A percentile compares a stretch with the other conserved stretches of the same genome.
Evolutionary conservation across 345 rosid genomes (phyloP).

Genomic region (Ceriops tagal): DNA sequence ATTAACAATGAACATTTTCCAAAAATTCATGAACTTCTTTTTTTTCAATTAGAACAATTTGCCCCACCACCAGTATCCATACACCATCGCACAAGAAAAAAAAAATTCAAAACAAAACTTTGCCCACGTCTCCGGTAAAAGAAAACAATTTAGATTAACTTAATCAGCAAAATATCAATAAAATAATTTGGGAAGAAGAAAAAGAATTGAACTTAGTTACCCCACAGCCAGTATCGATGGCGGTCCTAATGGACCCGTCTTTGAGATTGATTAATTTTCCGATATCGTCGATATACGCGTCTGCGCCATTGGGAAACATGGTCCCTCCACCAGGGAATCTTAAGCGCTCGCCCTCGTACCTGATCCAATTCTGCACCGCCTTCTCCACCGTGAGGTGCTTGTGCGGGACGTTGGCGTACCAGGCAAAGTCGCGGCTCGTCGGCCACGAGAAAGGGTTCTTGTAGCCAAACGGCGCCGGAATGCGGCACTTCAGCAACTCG

Average conservation of each 20-base stretch:
- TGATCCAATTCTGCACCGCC: conserved; percentile 58
- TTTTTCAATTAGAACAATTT: too few species aligned
- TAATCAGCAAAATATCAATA: background rate
- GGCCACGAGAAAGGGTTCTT: conserved; percentile 45
- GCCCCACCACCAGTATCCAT: too few species aligned
- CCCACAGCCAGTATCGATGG: conserved; percentile 37
- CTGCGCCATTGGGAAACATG: conserved; percentile 52
- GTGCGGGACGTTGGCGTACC: conserved; percentile 52
- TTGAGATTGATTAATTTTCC: conserved; percentile 25
- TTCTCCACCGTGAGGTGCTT: conserved; percentile 52
- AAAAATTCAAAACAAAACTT: too few species aligned
- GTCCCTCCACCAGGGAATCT: conserved; percentile 58
- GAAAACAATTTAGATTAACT: too few species aligned
- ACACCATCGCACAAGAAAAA: too few species aligned
- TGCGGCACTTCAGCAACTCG: conserved; percentile 24
- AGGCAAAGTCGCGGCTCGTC: conserved; percentile 39
- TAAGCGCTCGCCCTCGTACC: conserved; percentile 38
- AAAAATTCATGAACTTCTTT: too few species aligned
- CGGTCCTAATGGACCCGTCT: conserved; percentile 30
- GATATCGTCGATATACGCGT: conserved; percentile 38
- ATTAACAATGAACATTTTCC: too few species aligned
- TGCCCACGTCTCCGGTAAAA: too few species aligned
- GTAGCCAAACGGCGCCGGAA: conserved; percentile 32
- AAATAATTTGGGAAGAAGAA: background rate
- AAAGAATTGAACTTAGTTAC: conserved; percentile 5